These are phyloP conservation scores for Karstenula rhodostoma DNA, from an alignment of 2,329 filamentous ascomycete genomes.

Conservation along the genomic window DNA sequence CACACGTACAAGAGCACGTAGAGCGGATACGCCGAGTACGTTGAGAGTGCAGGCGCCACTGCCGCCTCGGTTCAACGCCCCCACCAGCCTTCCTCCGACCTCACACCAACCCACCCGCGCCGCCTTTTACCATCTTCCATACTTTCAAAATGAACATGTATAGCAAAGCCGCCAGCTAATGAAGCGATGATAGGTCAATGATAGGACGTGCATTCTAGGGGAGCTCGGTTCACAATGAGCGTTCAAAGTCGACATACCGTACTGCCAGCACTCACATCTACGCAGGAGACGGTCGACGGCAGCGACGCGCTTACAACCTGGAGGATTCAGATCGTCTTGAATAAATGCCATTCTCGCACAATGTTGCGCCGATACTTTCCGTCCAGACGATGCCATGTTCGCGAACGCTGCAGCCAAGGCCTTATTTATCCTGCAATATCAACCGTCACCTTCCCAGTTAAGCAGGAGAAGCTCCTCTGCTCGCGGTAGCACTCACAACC, in stretches of 20 bases:
- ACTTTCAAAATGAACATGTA: background rate
- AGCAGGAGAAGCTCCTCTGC: background rate
- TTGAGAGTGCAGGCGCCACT: background rate
- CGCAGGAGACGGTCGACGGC: background rate
- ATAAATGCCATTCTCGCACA: constrained; percentile 1
- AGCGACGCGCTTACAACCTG: background rate
- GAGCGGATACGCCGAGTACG: background rate
- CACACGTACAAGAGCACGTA: background rate
- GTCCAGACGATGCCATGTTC: background rate
- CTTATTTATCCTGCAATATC: constrained; percentile 15
- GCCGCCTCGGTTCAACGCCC: background rate
- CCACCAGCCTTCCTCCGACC: constrained; percentile 1
- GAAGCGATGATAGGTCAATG: background rate
- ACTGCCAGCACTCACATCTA: background rate
- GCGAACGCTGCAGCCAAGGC: constrained; percentile 5
- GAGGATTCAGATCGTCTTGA: background rate
- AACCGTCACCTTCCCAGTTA: constrained; percentile 12
- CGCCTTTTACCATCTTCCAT: background rate
- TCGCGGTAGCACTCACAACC: background rate
- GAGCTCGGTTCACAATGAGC: too few relatives aligned
- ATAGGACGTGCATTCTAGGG: background rate
- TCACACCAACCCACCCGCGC: background rate
- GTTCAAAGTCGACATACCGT: background rate
- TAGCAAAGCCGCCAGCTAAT: background rate
- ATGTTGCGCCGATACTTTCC: background rate